phyloP scores from a whole-genome alignment of 306 rosid genomes.

The Lithocarpus polystachyus region DNA sequence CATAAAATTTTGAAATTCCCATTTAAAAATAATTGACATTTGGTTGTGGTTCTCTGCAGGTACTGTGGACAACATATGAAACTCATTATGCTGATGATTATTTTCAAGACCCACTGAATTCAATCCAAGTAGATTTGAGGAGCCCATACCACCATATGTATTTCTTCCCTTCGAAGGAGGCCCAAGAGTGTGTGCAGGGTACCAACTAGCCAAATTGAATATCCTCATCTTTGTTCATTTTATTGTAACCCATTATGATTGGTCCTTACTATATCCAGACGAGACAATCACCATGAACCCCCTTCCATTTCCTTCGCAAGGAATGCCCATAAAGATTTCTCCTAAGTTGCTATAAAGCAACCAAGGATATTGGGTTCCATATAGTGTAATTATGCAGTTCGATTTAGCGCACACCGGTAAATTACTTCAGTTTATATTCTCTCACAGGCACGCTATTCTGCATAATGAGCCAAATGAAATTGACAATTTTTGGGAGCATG shows the following conservation, averaged over 20 bases:
- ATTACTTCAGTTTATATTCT: too few species aligned
- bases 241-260: conserved; percentile 63
- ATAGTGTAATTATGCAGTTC: too few species aligned
- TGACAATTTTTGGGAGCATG: too few species aligned
- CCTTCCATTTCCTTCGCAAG: conserved; percentile 68
- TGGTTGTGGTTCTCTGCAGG: conserved; percentile 21
- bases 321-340: conserved; percentile 72
- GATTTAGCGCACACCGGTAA: too few species aligned
- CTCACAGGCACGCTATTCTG: too few species aligned
- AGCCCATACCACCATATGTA: conserved; percentile 45
- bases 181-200: conserved; percentile 79
- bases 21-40: too few species aligned
- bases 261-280: conserved; percentile 54
- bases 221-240: conserved; percentile 69
- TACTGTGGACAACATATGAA: conserved; percentile 72
- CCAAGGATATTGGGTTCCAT: background rate
- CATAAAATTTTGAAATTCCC: too few species aligned
- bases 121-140: conserved; percentile 73
- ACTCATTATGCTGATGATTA: conserved; percentile 62
- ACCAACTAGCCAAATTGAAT: conserved; percentile 68
- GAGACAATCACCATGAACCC: conserved; percentile 72
- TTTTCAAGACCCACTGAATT: conserved; percentile 61
- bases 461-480: too few species aligned
- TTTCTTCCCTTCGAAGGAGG: conserved; percentile 86
- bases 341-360: conserved; percentile 32